These are phyloP conservation scores for Bauhinia variegata DNA, from an alignment of 306 rosid species.

Conservation along the genomic window DNA sequence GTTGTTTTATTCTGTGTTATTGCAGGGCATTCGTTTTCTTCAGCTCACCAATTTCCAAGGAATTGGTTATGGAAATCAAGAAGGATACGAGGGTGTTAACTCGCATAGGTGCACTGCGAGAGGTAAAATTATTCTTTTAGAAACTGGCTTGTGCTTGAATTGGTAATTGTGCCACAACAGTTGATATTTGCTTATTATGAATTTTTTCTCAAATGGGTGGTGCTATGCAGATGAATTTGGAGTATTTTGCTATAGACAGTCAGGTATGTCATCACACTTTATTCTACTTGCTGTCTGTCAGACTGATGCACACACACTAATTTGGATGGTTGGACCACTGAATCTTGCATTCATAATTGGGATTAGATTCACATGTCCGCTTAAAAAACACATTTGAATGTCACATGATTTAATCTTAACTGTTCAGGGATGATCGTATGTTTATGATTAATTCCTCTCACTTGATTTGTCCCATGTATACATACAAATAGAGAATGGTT, in stretches of 20 bases:
- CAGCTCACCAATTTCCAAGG: conserved; percentile 81
- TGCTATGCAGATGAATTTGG: conserved; percentile 92
- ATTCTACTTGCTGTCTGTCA: conserved; percentile 25
- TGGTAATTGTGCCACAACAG: conserved; percentile 18
- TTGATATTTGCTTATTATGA: conserved; percentile 33
- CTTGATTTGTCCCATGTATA: too few relatives aligned
- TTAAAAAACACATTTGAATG: too few relatives aligned
- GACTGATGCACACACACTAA: too few relatives aligned
- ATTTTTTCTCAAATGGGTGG: conserved; percentile 40
- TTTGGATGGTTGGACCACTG: too few relatives aligned
- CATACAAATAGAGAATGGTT: too few relatives aligned
- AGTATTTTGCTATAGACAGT: conserved; percentile 89
- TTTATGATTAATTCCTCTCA: too few relatives aligned
- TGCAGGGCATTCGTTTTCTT: conserved; percentile 97
- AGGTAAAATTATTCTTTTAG: conserved; percentile 56
- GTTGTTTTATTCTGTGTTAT: conserved; percentile 35
- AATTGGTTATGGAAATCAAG: conserved; percentile 71
- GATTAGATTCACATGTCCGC: too few relatives aligned
- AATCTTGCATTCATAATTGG: too few relatives aligned
- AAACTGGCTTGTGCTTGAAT: conserved; percentile 33
- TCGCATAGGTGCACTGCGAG: conserved; percentile 84
- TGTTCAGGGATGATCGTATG: too few relatives aligned
- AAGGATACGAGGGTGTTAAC: conserved; percentile 69
- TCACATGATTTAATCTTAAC: too few relatives aligned
- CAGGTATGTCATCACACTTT: conserved; percentile 67